Percentiles rank a stretch among this genome's conserved stretches.
These are phyloP conservation scores for Rhytidiadelphus loreus DNA, from an alignment of 225 moss, liverwort and hornwort genomes.

Conservation along the genomic window DNA sequence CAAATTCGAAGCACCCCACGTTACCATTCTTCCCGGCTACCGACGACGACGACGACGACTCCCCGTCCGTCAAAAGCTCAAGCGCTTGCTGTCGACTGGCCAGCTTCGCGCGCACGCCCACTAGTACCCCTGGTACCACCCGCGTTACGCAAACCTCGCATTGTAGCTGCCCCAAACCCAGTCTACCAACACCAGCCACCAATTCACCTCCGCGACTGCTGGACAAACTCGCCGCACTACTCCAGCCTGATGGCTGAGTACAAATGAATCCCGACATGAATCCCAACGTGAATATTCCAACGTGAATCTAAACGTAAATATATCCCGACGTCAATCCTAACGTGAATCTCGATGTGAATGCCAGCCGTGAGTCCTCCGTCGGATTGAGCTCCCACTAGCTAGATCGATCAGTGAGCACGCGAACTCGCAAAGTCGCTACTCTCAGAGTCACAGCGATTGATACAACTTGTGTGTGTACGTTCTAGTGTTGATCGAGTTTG, in stretches of 20 bases:
- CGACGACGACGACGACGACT: background rate
- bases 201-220: background rate
- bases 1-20: conserved; percentile 5
- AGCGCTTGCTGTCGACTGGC: background rate
- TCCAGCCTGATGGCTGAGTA: background rate
- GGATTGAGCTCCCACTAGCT: background rate
- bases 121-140: background rate
- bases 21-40: background rate
- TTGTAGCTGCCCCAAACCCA: background rate
- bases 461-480: background rate
- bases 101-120: background rate
- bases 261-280: background rate
- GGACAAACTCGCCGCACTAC: background rate
- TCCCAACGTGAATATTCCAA: background rate
- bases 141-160: background rate
- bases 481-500: background rate
- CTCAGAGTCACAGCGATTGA: background rate
- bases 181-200: background rate
- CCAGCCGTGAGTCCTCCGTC: background rate
- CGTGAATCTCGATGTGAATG: background rate
- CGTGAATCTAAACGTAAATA: background rate
- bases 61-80: background rate
- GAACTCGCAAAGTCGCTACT: background rate
- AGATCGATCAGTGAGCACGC: background rate
- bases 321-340: no score